Evolutionary conservation across 805 yeast genomes (phyloP).

Genomic region (Jamesozyma lodderae): DNA sequence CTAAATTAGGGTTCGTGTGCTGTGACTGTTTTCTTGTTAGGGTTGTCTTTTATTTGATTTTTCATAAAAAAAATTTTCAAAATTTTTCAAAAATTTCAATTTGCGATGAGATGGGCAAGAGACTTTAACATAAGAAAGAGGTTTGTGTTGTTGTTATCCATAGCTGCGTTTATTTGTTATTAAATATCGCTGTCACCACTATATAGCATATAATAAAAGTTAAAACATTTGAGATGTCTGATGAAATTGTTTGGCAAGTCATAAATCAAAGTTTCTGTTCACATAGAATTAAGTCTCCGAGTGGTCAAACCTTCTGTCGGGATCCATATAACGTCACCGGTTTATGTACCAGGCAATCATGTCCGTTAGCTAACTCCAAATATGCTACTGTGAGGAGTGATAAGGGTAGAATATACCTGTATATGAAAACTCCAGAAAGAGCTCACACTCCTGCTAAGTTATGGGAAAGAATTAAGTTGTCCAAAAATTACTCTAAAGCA

Average conservation of each 20-base stretch:
- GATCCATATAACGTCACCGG: slow-evolving; percentile 96
- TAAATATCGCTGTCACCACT: too few species aligned
- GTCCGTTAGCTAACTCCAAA: slow-evolving; percentile 91
- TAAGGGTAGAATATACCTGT: slow-evolving; percentile 71
- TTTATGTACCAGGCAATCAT: slow-evolving; percentile 82
- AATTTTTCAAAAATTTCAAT: too few species aligned
- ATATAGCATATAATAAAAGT: not conserved
- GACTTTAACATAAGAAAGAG: too few species aligned
- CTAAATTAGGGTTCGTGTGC: too few species aligned
- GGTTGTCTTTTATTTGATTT: too few species aligned
- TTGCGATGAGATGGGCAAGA: slow-evolving; percentile 4
- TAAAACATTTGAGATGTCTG: slow-evolving; percentile 34
- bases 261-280: slow-evolving; percentile 94
- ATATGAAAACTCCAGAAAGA: slow-evolving; percentile 97
- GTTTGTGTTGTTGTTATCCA: not conserved
- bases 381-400: slow-evolving; percentile 80
- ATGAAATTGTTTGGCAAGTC: slow-evolving; percentile 94
- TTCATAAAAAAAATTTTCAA: too few species aligned
- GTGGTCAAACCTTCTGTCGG: slow-evolving; percentile 86
- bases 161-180: not conserved
- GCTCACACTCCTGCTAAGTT: slow-evolving; percentile 88
- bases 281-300: slow-evolving; percentile 80
- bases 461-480: slow-evolving; percentile 91
- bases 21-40: too few species aligned
- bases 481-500: slow-evolving; percentile 83